Base-by-base conservation (phyloP, 2,329 filamentous ascomycete species). In the Fonsecaea monophora region DNA sequence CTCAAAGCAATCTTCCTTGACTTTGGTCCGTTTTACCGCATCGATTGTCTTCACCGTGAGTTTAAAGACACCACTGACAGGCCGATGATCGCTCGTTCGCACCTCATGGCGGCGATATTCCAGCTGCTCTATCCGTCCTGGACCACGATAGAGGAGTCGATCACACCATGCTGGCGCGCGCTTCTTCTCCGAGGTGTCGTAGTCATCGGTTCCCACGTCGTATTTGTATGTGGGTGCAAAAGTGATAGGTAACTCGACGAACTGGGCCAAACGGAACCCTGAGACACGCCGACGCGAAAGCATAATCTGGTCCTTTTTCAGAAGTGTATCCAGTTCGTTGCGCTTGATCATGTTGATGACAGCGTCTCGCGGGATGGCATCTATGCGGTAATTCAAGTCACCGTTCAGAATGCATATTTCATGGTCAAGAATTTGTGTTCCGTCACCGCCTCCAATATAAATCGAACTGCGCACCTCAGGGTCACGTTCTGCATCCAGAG, bases 201-300 rank as follows among this genome's bases (percentile, higher is more conserved):
- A 99, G 6, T 88, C 90, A 75, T 98, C 94, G 0, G 92, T 96
- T 15, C 94, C 94, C 0, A 98, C 92, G 73, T 99, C 95, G 77
- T 99, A 99, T 78, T 99, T 99, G 83, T 99, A 99, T 0, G 95
- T 99, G 0, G 95, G 95, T 7, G 92, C 90, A 77, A 99, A 99
- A 0, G 88, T 90, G 74, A 99, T 97, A 0, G 91, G 91, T 63
- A 90, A 84, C 79, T 99, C 95, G n/a, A 90, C 89, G 77, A 99
- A 98, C 0, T 92, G 90, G 21, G 94, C 89, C 4, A 99, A 85
- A 34, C 92, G 87, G 81, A 98, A 97, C 0, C 89, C 91, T 0
- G 94, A 93, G 73, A 97, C 97, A 73, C 92, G 92, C 60, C 93
- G 91, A 64, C 91, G 88, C 12, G 93, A 94, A 0, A 97, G 90